Conservation (phyloP, 2,329 filamentous ascomycete genomes). For the Botrytis pseudocinerea region DNA sequence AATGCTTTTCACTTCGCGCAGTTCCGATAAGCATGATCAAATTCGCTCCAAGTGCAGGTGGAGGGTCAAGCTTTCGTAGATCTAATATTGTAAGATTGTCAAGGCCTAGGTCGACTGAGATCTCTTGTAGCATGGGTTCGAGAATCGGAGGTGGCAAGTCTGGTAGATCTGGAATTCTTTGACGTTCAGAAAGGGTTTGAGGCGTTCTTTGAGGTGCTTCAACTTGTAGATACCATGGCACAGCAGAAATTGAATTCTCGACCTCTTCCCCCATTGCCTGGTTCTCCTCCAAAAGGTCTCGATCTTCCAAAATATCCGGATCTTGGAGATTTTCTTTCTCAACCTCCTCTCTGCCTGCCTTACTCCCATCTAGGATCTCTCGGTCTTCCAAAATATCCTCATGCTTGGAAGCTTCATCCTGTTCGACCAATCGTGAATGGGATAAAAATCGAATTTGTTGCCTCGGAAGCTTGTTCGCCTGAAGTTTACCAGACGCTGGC, state of each 20-base stretch:
- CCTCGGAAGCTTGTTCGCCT: neutral
- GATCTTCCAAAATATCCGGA: neutral
- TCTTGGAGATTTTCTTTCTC: constrained; percentile 1
- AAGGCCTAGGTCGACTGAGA: constrained; percentile 82
- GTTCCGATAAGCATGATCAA: constrained; percentile 92
- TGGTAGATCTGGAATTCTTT: constrained; percentile 59
- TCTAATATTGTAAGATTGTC: constrained; percentile 81
- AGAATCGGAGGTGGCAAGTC: constrained; percentile 68
- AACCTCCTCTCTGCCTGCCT: neutral
- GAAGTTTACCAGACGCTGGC: constrained; percentile 8
- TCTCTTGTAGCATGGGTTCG: constrained; percentile 69
- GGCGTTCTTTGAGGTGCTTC: constrained; percentile 47
- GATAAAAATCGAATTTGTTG: constrained; percentile 29
- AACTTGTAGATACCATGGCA: constrained; percentile 87
- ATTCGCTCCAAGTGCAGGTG: constrained; percentile 82
- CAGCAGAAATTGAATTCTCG: constrained; percentile 28
- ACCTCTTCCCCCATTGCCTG: constrained; percentile 28
- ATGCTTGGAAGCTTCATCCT: neutral
- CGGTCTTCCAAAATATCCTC: neutral
- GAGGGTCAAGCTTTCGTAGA: constrained; percentile 79
- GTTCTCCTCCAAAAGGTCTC: constrained; percentile 5
- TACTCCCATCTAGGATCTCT: neutral
- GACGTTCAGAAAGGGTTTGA: constrained; percentile 51
- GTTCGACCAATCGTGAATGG: constrained; percentile 17
- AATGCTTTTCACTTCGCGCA: constrained; percentile 86